Evolutionary conservation across 2,329 filamentous ascomycete genomes (phyloP), one percentile per base, ranked within the genome.

Genomic region (Colletotrichum trifolii): DNA sequence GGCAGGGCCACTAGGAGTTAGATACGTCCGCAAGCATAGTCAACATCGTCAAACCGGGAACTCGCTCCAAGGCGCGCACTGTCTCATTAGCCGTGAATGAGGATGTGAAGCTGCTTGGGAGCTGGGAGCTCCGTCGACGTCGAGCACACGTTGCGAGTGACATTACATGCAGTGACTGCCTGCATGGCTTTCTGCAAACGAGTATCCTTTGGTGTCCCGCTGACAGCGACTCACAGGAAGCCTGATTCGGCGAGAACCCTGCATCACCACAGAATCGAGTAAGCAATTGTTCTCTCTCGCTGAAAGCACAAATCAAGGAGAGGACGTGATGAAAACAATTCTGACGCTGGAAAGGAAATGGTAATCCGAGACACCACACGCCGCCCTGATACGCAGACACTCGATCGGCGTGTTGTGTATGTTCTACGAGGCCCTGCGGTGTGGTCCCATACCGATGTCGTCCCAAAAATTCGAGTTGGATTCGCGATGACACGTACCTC

Each of bases 401-500:
- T 25, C 25, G 3, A 5, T 25, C 25, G 25, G 25, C 25, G 25
- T 25, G 25, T 25, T 25, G 25, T 25, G 25, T 25, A 25, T 25
- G 4, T 25, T 25, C 25, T 4, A 25, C 25, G 3, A 25, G 4
- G 25, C 25, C 25, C 25, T 25, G 25, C 25, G 25, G 25, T 5
- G 25, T 66, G 45, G 42, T 6, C 48, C 60, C 57, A 69, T 69
- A 72, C 62, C 74, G 69, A 66, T 42, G 43, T 49, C 63, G 53
- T 12, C 42, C 69, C 69, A 72, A 72, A 38, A 64, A 67, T 52
- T 68, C 67, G 56, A 70, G 68, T 36, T 71, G 71, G 61, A 72
- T 66, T 67, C 68, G 70, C 64, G 73, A 70, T 69, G 72, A 56
- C 69, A 85, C 87, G 74, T 89, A 97, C 94, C 96, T 96, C 76